Evolutionary conservation across 192 early-diverging fungal genomes (phyloP).

Genomic region (Oehlia diaphana): DNA sequence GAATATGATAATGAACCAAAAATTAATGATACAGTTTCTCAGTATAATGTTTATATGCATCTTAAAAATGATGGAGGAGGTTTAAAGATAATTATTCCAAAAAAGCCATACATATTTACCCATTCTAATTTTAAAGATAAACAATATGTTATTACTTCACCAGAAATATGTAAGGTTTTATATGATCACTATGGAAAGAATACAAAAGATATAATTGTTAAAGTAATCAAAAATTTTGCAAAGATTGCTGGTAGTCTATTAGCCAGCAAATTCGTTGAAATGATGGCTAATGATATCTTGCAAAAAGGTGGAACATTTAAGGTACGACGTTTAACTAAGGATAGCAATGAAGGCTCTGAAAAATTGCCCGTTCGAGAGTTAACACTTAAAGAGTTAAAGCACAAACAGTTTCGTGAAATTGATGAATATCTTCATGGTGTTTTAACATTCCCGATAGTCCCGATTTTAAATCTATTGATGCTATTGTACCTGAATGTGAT

Average conservation of each 20-base stretch:
- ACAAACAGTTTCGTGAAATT: too few relatives aligned
- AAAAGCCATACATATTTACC: slow-evolving; percentile 15
- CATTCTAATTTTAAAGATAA: slow-evolving; percentile 20
- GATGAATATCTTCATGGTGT: too few relatives aligned
- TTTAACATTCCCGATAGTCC: too few relatives aligned
- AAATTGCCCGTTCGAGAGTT: too few relatives aligned
- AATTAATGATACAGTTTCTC: not conserved
- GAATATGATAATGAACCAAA: slow-evolving; percentile 21
- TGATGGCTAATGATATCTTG: not conserved
- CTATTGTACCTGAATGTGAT: too few relatives aligned
- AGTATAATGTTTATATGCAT: not conserved
- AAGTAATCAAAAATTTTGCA: not conserved
- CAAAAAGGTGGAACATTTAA: not conserved
- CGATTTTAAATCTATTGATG: too few relatives aligned
- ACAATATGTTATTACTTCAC: not conserved
- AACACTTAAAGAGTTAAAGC: too few relatives aligned
- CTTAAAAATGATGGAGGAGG: not conserved
- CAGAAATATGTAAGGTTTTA: not conserved
- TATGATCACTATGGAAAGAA: not conserved
- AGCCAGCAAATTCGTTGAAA: not conserved
- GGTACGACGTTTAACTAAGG: too few relatives aligned
- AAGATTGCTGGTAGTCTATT: not conserved
- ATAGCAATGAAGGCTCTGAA: too few relatives aligned
- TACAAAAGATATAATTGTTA: too few relatives aligned
- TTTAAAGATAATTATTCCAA: not conserved